Evolutionary conservation across 1,284 basidiomycete genomes (phyloP), one percentile per base, ranked within the genome.

Genomic region (Phellopilus nigrolimitatus): DNA sequence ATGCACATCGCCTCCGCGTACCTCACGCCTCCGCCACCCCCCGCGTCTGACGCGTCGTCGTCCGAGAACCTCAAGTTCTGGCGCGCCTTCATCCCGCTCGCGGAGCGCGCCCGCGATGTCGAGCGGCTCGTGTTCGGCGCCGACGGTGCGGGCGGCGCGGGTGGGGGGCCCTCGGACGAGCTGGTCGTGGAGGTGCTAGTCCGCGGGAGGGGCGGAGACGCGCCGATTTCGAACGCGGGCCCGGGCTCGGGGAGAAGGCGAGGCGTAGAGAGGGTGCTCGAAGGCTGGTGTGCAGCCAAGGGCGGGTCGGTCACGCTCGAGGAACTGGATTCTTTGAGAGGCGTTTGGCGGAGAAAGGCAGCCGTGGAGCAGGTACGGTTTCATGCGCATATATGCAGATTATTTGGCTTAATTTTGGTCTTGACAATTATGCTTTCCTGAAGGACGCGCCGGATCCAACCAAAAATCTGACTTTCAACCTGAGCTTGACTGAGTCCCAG

Each of bases 401-500:
- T 31, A 43, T 15, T 43, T 24, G 17, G 24, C 3, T 10, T 3
- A 43, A 1, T 15, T 27, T 1, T 27, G 9, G 17, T 13, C 15
- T 51, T 33, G 7, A 44, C 31, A 37, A 24, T 28, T 47, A 2
- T 6, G 27, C n/a, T 21, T 34, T 39, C 33, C 25, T 53, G 28
- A 50, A 80, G 72, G 61, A 62, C 40, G 62, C 69, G 22, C 66
- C 68, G 3, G 79, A 85, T 60, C 76, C 80, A 3, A 82, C 80
- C 0, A 78, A 84, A 56, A 76, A 82, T 57, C 66, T 89, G 6
- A 75, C 91, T 0, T 97, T 97, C 75, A 95, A 95, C 64, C 76
- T 97, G 22, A 78, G 71, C 52, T 78, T 95, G 47, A 95, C 91
- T n/a, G 73, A 79, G 12, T 77, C 84, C n/a, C 93, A 97, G 64